Conservation (phyloP, 768 basidiomycete species). For the Xerocomus potaroensis region DNA sequence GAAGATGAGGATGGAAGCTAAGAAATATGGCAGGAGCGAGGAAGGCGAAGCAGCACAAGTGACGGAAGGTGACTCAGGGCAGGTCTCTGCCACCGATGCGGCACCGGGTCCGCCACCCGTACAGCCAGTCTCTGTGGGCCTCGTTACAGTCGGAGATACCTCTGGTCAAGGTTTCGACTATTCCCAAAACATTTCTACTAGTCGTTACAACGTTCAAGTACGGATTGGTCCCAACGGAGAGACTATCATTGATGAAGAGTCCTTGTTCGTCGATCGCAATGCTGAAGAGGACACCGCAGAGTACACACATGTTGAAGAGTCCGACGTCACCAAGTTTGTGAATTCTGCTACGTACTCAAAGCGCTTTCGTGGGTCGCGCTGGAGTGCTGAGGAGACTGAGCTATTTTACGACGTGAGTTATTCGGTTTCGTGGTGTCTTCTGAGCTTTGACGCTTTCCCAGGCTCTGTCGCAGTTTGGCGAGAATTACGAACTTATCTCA, state of each 20-base stretch:
- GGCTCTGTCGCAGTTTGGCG: slow-evolving; percentile 88
- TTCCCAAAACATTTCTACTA: slow-evolving; percentile 55
- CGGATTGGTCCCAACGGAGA: slow-evolving; percentile 85
- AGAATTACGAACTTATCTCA: slow-evolving; percentile 91
- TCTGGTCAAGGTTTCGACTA: slow-evolving; percentile 69
- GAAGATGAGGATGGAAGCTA: slow-evolving; percentile 61
- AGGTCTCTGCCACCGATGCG: slow-evolving; percentile 1
- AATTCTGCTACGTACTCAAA: slow-evolving; percentile 81
- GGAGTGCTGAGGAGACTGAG: slow-evolving; percentile 89
- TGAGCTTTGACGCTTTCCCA: slow-evolving; percentile 29
- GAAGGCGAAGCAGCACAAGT: slow-evolving; percentile 37
- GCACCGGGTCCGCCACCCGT: slow-evolving; percentile 12
- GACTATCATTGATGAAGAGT: slow-evolving; percentile 82
- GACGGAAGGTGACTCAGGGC: slow-evolving; percentile 11
- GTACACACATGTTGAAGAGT: slow-evolving; percentile 78
- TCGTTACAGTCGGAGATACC: slow-evolving; percentile 33
- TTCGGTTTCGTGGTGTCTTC: background rate
- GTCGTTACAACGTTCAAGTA: slow-evolving; percentile 80
- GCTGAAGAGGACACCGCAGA: slow-evolving; percentile 64
- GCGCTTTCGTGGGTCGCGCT: slow-evolving; percentile 76
- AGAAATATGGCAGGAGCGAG: slow-evolving; percentile 64
- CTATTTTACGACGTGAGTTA: slow-evolving; percentile 74
- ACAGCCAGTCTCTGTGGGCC: slow-evolving; percentile 15
- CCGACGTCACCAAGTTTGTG: slow-evolving; percentile 78
- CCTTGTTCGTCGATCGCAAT: slow-evolving; percentile 71